Percentiles rank a stretch among this genome's conserved stretches.
These are phyloP conservation scores for Zygoascus hellenicus DNA, from an alignment of 1,139 yeast genomes.

Conservation along the genomic window DNA sequence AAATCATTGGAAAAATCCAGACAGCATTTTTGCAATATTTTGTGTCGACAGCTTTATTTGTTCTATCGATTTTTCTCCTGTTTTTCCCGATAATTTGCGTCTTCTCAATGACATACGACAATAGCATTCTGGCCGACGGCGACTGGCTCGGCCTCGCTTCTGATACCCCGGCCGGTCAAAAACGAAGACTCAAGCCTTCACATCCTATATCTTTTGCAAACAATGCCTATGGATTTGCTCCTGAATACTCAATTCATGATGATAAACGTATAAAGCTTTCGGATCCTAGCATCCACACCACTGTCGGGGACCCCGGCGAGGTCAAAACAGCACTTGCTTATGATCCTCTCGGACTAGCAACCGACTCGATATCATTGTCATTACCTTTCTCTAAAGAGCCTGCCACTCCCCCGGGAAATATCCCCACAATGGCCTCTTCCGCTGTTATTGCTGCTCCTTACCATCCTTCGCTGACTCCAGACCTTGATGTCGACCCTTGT, in stretches of 20 bases:
- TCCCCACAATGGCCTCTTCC: neutral
- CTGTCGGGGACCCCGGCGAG: constrained; percentile 5
- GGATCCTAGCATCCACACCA: neutral
- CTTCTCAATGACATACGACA: constrained; percentile 2
- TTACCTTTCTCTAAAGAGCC: neutral
- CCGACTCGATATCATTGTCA: neutral
- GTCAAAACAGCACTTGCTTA: neutral
- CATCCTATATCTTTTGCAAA: neutral
- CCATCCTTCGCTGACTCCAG: neutral
- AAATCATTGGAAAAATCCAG: too few species aligned
- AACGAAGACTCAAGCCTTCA: neutral
- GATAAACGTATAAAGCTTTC: too few species aligned
- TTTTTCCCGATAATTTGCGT: neutral
- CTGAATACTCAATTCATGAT: too few species aligned
- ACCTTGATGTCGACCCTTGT: neutral
- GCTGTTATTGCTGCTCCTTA: neutral
- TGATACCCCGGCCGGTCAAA: neutral
- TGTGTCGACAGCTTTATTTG: too few species aligned
- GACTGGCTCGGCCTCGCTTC: constrained; percentile 3
- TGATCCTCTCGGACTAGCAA: neutral
- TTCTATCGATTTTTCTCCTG: too few species aligned
- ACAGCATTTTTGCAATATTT: too few species aligned
- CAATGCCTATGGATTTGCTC: too few species aligned
- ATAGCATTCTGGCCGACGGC: constrained; percentile 1
- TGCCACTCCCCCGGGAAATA: neutral